Evolutionary conservation across 208 protist genomes (phyloP).

Genomic region (Leishmania lainsoni): DNA sequence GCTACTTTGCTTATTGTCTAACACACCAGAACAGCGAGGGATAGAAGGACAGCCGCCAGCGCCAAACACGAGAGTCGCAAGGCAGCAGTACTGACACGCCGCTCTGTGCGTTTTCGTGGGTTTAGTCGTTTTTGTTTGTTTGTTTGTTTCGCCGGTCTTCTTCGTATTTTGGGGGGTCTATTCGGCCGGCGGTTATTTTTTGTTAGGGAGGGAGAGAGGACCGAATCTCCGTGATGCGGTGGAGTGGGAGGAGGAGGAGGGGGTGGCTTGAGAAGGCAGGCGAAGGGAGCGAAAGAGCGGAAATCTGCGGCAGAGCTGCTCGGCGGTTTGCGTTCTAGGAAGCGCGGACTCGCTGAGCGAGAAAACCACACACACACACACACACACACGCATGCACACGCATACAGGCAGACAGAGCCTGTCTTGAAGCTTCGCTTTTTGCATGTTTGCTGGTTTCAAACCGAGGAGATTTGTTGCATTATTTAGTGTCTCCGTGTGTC

Average conservation of each 20-base stretch:
- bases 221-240: not conserved
- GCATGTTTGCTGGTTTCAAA: no score
- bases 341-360: not conserved
- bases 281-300: not conserved
- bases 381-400: no score
- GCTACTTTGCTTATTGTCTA: not conserved
- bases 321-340: not conserved
- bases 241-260: not conserved
- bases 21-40: not conserved
- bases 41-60: not conserved
- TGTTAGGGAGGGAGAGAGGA: not conserved
- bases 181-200: not conserved
- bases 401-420: no score
- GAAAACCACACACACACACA: no score
- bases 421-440: no score
- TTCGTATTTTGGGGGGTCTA: conserved; percentile 1
- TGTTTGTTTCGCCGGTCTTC: not conserved
- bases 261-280: not conserved
- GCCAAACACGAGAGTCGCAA: no score
- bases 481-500: conserved; percentile 5
- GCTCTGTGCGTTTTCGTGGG: not conserved
- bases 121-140: no score
- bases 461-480: not conserved
- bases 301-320: not conserved
- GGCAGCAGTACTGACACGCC: not conserved